Conservation (phyloP, 1,284 basidiomycete genomes). For the Mycena sp. region DNA sequence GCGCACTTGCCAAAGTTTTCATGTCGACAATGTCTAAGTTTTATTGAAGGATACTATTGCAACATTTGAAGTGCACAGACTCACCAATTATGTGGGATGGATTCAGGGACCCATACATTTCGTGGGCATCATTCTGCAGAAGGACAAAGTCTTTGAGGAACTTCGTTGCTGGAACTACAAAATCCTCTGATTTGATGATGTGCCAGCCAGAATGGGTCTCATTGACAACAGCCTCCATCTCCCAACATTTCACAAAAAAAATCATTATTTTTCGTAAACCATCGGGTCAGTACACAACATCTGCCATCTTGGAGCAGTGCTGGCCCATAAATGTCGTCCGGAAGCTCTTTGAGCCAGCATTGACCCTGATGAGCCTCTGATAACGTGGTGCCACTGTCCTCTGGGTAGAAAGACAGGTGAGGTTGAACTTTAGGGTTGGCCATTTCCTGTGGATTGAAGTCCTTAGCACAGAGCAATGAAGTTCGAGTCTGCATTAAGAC, state of each 20-base stretch:
- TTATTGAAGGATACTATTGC: background rate
- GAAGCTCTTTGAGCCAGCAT: conserved; percentile 39
- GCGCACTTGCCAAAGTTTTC: conserved; percentile 32
- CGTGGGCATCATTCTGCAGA: background rate
- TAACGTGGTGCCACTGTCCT: conserved; percentile 38
- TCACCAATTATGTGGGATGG: conserved; percentile 28
- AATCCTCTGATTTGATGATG: background rate
- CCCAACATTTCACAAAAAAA: conserved; percentile 33
- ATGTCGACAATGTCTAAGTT: conserved; percentile 1
- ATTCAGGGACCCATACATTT: background rate
- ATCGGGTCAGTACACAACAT: conserved; percentile 40
- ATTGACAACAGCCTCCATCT: conserved; percentile 9
- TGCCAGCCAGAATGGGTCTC: conserved; percentile 22
- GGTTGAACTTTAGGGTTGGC: conserved; percentile 39
- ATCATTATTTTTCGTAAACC: conserved; percentile 36
- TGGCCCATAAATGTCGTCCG: conserved; percentile 42
- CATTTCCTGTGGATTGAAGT: conserved; percentile 39
- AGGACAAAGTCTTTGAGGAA: too few species aligned
- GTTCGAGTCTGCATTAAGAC: too few species aligned
- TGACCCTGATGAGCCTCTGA: conserved; percentile 38
- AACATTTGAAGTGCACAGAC: background rate
- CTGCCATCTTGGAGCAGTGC: conserved; percentile 37
- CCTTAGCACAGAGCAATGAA: background rate
- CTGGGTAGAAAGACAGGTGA: conserved; percentile 41
- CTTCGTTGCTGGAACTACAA: background rate